A percentile compares a stretch with the other conserved stretches of the same genome.
These are phyloP conservation scores for Orbilia blumenaviensis DNA, from an alignment of 2,329 filamentous ascomycete genomes.

Conservation along the genomic window DNA sequence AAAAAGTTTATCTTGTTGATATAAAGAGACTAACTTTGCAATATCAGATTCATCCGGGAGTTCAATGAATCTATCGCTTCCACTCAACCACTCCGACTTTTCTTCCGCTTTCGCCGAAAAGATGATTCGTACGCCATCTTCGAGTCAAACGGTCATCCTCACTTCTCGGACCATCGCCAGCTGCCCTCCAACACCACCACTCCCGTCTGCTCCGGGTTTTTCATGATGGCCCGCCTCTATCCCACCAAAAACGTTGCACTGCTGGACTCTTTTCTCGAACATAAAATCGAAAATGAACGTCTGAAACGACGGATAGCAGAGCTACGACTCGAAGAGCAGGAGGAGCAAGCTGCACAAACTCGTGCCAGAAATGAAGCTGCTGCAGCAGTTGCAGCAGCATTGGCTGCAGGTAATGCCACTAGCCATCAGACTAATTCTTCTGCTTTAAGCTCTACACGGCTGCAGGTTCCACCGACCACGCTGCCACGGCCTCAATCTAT, in stretches of 20 bases:
- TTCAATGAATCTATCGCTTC: constrained; percentile 88
- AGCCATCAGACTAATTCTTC: neutral
- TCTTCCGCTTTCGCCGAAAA: constrained; percentile 81
- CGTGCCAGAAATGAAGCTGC: constrained; percentile 58
- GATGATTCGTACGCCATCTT: constrained; percentile 81
- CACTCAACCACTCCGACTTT: constrained; percentile 80
- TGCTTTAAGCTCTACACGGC: neutral
- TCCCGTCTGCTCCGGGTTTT: constrained; percentile 80
- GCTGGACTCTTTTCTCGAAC: constrained; percentile 91
- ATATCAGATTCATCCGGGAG: constrained; percentile 77
- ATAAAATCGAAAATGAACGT: constrained; percentile 95
- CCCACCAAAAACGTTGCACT: constrained; percentile 85
- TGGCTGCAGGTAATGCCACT: constrained; percentile 65
- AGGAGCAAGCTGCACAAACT: constrained; percentile 69
- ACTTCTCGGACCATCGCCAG: constrained; percentile 74
- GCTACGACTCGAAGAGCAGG: constrained; percentile 83
- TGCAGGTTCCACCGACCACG: constrained; percentile 19
- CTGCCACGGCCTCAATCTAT: constrained; percentile 28
- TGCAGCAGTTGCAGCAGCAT: neutral
- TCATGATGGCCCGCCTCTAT: constrained; percentile 91
- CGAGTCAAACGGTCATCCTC: constrained; percentile 90
- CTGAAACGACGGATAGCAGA: constrained; percentile 84
- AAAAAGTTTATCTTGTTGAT: too few species aligned
- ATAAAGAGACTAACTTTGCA: too few species aligned
- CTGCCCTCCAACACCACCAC: constrained; percentile 56